Conservation (phyloP, 139 green algal species). For the Closterium sp. region DNA sequence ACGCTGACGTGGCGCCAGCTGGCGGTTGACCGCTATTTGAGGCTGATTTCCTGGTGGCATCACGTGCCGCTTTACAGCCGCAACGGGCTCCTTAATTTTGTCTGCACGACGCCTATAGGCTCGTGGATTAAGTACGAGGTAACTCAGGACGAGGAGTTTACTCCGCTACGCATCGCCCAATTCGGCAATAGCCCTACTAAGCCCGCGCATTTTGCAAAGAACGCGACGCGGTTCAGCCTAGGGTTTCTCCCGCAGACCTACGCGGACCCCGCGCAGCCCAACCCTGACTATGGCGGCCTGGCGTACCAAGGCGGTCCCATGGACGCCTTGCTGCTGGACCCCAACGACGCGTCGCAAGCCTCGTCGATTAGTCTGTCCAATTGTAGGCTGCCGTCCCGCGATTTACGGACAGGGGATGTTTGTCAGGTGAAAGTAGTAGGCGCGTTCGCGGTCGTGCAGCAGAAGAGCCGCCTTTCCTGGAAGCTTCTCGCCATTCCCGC, state of each 20-base stretch:
- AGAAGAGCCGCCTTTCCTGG: conserved; percentile 6
- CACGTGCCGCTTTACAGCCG: conserved; percentile 6
- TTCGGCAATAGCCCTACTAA: neutral
- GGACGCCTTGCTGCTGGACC: neutral
- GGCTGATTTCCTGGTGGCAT: conserved; percentile 23
- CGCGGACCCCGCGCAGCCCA: conserved; percentile 16
- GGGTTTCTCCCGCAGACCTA: conserved; percentile 13
- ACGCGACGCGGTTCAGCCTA: neutral
- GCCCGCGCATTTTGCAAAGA: neutral
- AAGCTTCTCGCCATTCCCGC: neutral
- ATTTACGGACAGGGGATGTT: conserved; percentile 1
- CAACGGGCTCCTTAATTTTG: conserved; percentile 14
- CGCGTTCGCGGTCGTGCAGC: conserved; percentile 5
- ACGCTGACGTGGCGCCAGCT: neutral
- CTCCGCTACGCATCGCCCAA: neutral
- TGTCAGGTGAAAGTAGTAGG: conserved; percentile 17
- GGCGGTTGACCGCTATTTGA: neutral
- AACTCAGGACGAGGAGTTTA: neutral
- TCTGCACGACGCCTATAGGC: conserved; percentile 17
- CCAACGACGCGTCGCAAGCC: neutral
- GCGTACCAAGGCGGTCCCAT: conserved; percentile 3
- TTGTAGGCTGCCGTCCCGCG: neutral
- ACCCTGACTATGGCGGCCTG: conserved; percentile 13
- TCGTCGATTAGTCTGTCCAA: neutral
- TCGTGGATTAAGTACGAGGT: conserved; percentile 26